Evolutionary conservation across 176 grass and related monocot species (phyloP).

Genomic region (Juncus inflexus): DNA sequence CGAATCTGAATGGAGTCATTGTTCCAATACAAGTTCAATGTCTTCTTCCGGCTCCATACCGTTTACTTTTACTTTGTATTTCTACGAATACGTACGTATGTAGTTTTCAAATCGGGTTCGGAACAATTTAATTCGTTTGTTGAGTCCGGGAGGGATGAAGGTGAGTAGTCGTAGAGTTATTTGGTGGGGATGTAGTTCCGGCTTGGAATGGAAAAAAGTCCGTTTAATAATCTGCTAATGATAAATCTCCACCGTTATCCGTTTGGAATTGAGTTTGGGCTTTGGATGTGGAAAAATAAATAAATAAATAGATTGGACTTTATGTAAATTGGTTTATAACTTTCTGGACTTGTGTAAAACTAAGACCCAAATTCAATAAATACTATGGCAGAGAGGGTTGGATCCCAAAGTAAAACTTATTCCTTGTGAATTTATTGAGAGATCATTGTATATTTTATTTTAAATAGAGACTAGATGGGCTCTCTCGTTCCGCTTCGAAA

Average conservation of each 20-base stretch:
- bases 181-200: background rate
- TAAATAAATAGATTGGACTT: too few species aligned
- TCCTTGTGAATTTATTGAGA: too few species aligned
- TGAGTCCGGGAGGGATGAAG: background rate
- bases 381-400: too few species aligned
- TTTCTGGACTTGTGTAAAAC: too few species aligned
- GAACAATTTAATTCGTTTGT: too few species aligned
- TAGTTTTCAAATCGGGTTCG: background rate
- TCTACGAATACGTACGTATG: background rate
- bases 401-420: too few species aligned
- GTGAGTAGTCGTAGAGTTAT: background rate
- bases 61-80: background rate
- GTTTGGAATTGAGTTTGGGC: conserved; percentile 7
- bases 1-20: background rate
- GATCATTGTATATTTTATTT: too few species aligned
- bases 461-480: too few species aligned
- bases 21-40: conserved; percentile 7
- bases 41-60: conserved; percentile 18
- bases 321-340: too few species aligned
- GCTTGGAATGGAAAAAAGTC: background rate
- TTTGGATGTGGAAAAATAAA: background rate
- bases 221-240: conserved; percentile 21
- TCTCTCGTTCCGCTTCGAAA: too few species aligned
- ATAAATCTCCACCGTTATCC: conserved; percentile 19
- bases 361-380: too few species aligned